A percentile compares a stretch with the other conserved stretches of the same genome.
phyloP scores from a whole-genome alignment of 352 stramenopile genomes.

The Globisporangium cederbergense region DNA sequence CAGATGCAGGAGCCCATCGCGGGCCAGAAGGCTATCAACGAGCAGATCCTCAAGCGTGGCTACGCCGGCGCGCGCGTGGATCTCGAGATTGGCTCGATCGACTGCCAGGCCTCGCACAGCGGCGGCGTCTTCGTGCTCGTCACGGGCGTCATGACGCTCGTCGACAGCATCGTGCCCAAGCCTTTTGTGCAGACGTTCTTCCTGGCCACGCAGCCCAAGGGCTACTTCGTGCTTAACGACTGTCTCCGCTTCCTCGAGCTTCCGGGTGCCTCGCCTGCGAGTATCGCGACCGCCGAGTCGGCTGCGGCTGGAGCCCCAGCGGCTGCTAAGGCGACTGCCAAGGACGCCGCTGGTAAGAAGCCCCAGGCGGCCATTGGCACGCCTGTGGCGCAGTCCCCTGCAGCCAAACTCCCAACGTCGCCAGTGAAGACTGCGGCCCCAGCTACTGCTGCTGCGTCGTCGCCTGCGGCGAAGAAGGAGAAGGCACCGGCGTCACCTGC shows the following conservation, averaged over 20 bases:
- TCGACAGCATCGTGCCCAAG: conserved; percentile 40
- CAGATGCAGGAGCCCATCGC: conserved; percentile 78
- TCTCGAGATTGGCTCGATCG: conserved; percentile 79
- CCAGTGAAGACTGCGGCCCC: conserved; percentile 28
- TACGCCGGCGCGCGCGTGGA: conserved; percentile 79
- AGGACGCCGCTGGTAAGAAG: conserved; percentile 16
- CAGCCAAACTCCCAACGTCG: conserved; percentile 19
- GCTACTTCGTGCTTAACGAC: conserved; percentile 88
- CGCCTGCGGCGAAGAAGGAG: conserved; percentile 42
- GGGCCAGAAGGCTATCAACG: conserved; percentile 78
- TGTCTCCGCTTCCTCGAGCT: conserved; percentile 84
- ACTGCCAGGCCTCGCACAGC: conserved; percentile 73
- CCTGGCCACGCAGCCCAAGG: conserved; percentile 81
- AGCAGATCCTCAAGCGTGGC: conserved; percentile 75
- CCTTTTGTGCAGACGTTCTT: conserved; percentile 89
- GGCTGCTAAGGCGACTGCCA: neutral
- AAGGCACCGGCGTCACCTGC: conserved; percentile 28
- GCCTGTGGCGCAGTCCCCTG: conserved; percentile 24
- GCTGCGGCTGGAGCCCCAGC: neutral
- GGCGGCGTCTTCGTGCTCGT: conserved; percentile 82
- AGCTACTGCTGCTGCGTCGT: conserved; percentile 24
- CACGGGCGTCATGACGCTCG: conserved; percentile 84
- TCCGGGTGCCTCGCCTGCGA: conserved; percentile 21
- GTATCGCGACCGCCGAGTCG: conserved; percentile 7
- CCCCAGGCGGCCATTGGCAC: conserved; percentile 38